Conservation (phyloP, 2,329 filamentous ascomycete species). For the Botryotinia convoluta region DNA sequence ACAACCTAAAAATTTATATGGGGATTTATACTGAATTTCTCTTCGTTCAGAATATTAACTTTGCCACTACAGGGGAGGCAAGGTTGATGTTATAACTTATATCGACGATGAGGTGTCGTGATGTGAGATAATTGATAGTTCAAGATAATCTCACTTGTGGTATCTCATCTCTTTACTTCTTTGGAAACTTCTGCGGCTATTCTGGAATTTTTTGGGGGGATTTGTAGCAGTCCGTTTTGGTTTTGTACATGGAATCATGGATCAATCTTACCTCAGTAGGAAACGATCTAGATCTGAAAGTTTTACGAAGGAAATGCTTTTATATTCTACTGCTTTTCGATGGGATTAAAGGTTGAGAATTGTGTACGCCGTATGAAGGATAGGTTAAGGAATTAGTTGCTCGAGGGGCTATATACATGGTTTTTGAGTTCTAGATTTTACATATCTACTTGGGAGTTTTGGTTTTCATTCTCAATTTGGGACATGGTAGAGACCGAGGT, state of each 20-base stretch:
- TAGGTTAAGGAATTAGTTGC: not conserved
- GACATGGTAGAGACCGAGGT: not conserved
- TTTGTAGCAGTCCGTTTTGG: not conserved
- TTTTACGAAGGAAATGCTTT: rapidly evolving
- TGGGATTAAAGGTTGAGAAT: not conserved
- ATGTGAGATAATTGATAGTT: not conserved
- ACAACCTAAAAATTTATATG: no score
- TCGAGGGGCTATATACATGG: not conserved
- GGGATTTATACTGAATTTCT: no score
- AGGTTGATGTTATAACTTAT: not conserved
- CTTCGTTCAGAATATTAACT: no score
- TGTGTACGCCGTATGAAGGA: not conserved
- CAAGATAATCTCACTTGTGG: not conserved
- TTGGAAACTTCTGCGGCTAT: not conserved
- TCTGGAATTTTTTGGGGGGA: not conserved
- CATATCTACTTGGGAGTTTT: not conserved
- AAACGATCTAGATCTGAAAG: not conserved
- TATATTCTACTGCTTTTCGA: rapidly evolving
- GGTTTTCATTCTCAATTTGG: not conserved
- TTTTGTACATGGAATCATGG: not conserved
- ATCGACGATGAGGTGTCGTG: not conserved
- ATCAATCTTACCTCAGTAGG: not conserved
- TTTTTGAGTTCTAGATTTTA: not conserved
- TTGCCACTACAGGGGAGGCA: no score
- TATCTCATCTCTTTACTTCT: not conserved